Evolutionary conservation across 2,329 filamentous ascomycete genomes (phyloP).

Genomic region (Claviceps pazoutovae): DNA sequence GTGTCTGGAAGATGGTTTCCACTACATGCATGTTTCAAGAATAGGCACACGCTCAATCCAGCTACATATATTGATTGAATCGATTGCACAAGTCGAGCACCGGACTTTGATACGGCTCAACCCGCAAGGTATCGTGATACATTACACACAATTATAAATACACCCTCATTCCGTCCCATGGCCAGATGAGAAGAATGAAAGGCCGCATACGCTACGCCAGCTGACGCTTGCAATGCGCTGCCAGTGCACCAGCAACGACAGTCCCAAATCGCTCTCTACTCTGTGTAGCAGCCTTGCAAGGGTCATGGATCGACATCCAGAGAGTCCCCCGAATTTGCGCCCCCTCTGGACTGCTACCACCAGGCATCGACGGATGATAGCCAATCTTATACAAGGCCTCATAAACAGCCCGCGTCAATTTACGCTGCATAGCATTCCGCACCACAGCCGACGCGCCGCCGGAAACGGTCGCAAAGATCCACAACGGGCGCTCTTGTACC

Average conservation of each 20-base stretch:
- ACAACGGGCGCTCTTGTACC: slow-evolving; percentile 16
- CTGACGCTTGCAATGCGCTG: slow-evolving; percentile 2
- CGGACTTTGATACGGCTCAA: too few relatives aligned
- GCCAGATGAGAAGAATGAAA: not conserved
- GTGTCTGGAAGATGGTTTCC: not conserved
- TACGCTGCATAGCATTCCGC: slow-evolving; percentile 11
- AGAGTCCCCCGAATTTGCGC: slow-evolving; percentile 14
- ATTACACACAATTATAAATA: not conserved
- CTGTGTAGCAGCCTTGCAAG: slow-evolving; percentile 8
- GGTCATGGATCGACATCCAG: slow-evolving; percentile 11
- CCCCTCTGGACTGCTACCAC: slow-evolving; percentile 2
- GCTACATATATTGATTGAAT: not conserved
- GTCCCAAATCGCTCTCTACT: slow-evolving; percentile 10
- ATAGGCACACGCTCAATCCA: not conserved
- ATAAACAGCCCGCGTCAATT: slow-evolving; percentile 16
- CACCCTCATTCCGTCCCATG: not conserved
- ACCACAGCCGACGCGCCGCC: slow-evolving; percentile 12
- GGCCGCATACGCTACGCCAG: not conserved
- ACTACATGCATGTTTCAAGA: not conserved
- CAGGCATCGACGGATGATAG: slow-evolving; percentile 7
- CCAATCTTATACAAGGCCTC: slow-evolving; percentile 14
- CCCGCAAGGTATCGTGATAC: not conserved
- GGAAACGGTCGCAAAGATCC: slow-evolving; percentile 15
- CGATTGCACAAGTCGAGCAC: not conserved
- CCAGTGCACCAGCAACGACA: slow-evolving; percentile 8